Evolutionary conservation across 2,329 filamentous ascomycete genomes (phyloP), one percentile per base, ranked within the genome.

Genomic region (Diplocarpon rosae): DNA sequence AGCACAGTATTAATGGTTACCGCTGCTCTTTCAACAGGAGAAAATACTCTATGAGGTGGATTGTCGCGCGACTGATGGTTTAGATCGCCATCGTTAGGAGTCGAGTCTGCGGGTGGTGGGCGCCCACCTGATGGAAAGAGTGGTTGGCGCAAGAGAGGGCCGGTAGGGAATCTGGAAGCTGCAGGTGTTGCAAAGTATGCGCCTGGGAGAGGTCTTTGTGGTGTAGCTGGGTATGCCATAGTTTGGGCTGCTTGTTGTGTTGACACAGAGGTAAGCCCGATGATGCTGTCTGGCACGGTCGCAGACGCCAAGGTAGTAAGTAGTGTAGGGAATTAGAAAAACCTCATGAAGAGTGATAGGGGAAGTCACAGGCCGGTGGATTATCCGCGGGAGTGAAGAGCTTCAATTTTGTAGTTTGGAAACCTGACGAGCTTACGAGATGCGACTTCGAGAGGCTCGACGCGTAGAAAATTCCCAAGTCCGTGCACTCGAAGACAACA

Each of bases 1-100:
- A 96, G 68, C 36, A 84, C 81, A 52, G 80, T 75, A 64, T 94
- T 94, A 63, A 98, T 82, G 15, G 84, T 89, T 52, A 73, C 75
- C 37, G 88, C 86, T 15, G 87, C 92, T 64, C 86, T 84, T 54
- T 85, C 75, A 48, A 94, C 75, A 0, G 85, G 83, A 36, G 77
- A 78, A 37, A 83, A 58, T n/a, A 66, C 62, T 48, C 72, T 52
- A 20, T 48, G 66, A 35, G 43, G 36, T 15, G 47, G 39, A 16
- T 30, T 29, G 36, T 55, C 47, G 33, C 49, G 42, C 34, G 46
- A 42, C 47, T 49, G 51, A 30, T 59, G 46, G 28, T 60, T 42
- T 41, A 37, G 43, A 47, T 39, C 50, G 42, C 43, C 37, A 41
- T 43, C 33, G 16, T 47, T 52, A 46, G 36, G 46, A 52, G 37